phyloP scores from a whole-genome alignment of 352 stramenopile species.

The Blastocystis sp. region DNA sequence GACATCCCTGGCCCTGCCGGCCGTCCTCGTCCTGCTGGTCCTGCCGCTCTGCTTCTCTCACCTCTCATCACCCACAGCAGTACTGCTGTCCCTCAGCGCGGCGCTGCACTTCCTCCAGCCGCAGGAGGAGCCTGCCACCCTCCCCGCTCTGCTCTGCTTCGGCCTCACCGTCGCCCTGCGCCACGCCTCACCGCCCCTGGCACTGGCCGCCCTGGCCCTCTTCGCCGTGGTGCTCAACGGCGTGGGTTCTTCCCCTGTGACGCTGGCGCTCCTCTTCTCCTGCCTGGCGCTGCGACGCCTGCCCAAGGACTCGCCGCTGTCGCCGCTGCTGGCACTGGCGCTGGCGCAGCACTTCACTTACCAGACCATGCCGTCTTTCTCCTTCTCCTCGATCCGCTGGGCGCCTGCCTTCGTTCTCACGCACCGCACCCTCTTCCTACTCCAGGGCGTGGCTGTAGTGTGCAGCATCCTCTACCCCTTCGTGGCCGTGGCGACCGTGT shows the following conservation, averaged over 20 bases:
- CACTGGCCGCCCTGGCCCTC: not conserved
- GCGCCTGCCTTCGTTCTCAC: conserved; percentile 52
- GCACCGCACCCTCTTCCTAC: not conserved
- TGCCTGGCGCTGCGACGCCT: not conserved
- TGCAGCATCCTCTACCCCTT: conserved; percentile 34
- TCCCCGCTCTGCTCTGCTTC: not conserved
- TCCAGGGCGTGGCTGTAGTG: conserved; percentile 9
- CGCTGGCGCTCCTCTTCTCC: not conserved
- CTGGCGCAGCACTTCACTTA: conserved; percentile 36
- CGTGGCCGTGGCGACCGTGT: not conserved
- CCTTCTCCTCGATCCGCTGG: conserved; percentile 40
- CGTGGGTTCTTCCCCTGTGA: not conserved
- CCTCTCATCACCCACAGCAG: too few relatives aligned
- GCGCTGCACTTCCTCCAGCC: not conserved
- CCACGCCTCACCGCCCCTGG: not conserved
- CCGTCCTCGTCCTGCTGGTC: not conserved
- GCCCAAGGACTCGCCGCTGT: not conserved
- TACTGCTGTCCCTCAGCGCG: not conserved
- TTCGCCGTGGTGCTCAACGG: not conserved
- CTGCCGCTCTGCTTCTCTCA: not conserved
- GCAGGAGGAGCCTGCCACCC: not conserved
- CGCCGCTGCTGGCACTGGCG: not conserved
- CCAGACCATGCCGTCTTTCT: not conserved
- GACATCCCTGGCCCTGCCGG: not conserved
- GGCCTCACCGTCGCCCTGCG: not conserved